phyloP scores from a whole-genome alignment of 805 yeast genomes.

The Candida nonsorbophila region DNA sequence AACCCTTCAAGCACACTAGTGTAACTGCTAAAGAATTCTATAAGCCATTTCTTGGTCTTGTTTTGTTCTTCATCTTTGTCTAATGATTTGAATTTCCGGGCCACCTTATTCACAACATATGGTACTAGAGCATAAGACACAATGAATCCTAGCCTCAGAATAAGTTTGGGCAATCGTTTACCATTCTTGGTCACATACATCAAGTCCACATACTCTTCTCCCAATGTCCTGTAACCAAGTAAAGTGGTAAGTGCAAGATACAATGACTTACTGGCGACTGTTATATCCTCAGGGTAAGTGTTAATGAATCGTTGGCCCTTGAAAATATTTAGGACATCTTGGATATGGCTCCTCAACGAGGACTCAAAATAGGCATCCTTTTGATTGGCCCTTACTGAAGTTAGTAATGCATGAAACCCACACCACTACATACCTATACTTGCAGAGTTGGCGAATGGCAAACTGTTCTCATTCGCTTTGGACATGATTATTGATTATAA shows the following conservation, averaged over 20 bases:
- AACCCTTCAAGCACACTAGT: slow-evolving; percentile 46
- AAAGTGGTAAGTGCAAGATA: slow-evolving; percentile 76
- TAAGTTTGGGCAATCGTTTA: slow-evolving; percentile 38
- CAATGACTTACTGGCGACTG: slow-evolving; percentile 49
- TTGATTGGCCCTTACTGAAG: slow-evolving; percentile 75
- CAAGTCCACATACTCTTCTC: slow-evolving; percentile 90
- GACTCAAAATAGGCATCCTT: slow-evolving; percentile 75
- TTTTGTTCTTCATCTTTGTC: slow-evolving; percentile 7
- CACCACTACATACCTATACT: slow-evolving; percentile 60
- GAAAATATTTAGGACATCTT: slow-evolving; percentile 48
- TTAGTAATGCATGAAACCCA: slow-evolving; percentile 16
- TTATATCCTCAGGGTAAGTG: slow-evolving; percentile 56
- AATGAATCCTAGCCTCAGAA: slow-evolving; percentile 53
- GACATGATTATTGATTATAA: slow-evolving; percentile 5
- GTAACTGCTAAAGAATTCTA: slow-evolving; percentile 30
- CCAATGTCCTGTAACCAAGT: slow-evolving; percentile 74
- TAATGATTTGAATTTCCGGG: slow-evolving; percentile 16
- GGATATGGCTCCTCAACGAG: slow-evolving; percentile 48
- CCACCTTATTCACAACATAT: slow-evolving; percentile 34
- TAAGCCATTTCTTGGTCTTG: slow-evolving; percentile 10
- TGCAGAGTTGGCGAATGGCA: slow-evolving; percentile 81
- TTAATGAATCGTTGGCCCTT: slow-evolving; percentile 65
- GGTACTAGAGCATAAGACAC: slow-evolving; percentile 62
- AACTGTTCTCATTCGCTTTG: slow-evolving; percentile 11
- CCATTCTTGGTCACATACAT: slow-evolving; percentile 57